phyloP scores from a whole-genome alignment of 305 asterid species.

The Fraxinus angustifolia region DNA sequence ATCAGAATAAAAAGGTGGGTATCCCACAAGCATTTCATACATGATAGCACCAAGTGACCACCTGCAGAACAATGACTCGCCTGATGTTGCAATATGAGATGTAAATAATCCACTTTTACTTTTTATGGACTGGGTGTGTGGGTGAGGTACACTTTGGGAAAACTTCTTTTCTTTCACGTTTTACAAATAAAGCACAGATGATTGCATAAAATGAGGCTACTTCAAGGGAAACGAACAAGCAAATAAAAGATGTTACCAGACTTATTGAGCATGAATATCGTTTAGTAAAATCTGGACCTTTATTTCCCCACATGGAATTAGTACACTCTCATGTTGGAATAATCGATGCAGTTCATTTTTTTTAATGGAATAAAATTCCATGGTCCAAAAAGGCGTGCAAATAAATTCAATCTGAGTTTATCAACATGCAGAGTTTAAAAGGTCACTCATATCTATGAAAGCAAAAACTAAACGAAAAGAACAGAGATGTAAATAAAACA shows the following conservation, averaged over 20 bases:
- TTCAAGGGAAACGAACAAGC: conserved; percentile 3
- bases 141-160: neutral
- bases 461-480: conserved; percentile 7
- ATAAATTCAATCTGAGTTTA: neutral
- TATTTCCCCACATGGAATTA: neutral
- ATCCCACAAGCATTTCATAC: conserved; percentile 96
- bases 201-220: neutral
- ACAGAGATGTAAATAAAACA: neutral
- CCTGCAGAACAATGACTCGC: conserved; percentile 46
- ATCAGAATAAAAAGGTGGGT: conserved; percentile 92
- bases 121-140: neutral
- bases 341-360: neutral
- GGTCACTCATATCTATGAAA: conserved; percentile 18
- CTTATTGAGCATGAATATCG: neutral
- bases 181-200: neutral
- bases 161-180: neutral
- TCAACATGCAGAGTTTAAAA: neutral
- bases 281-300: neutral
- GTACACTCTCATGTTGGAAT: neutral
- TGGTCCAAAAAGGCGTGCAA: neutral
- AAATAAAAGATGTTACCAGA: neutral
- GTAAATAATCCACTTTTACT: neutral
- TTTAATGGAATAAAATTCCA: neutral
- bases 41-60: conserved; percentile 97
- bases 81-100: conserved; percentile 20